These are phyloP conservation scores for Neofusicoccum ribis DNA, from an alignment of 2,329 filamentous ascomycete genomes.

Conservation along the genomic window DNA sequence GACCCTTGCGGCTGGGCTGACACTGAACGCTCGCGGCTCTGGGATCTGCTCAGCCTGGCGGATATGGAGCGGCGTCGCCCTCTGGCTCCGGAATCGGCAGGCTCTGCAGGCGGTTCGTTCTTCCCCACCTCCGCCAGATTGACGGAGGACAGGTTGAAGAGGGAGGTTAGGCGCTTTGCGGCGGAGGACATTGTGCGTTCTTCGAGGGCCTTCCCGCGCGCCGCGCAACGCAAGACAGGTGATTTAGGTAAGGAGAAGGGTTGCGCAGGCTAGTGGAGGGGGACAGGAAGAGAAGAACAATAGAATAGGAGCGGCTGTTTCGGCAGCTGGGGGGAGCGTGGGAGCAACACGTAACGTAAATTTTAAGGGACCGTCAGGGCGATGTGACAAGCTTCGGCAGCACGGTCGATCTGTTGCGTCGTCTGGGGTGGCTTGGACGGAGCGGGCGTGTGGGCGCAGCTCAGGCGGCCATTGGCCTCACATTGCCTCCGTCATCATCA, in stretches of 20 bases:
- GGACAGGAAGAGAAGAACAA: not conserved
- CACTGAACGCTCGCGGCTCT: slow-evolving; percentile 13
- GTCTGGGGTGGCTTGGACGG: slow-evolving; percentile 17
- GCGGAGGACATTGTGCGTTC: slow-evolving; percentile 14
- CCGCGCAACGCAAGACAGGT: slow-evolving; percentile 12
- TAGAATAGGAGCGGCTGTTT: slow-evolving; percentile 13
- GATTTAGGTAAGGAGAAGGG: slow-evolving; percentile 9
- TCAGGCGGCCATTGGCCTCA: slow-evolving; percentile 16
- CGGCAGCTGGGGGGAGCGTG: not conserved
- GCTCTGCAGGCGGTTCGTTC: slow-evolving; percentile 6
- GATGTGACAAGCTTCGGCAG: slow-evolving; percentile 13
- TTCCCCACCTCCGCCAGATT: slow-evolving; percentile 14
- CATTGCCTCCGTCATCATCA: slow-evolving; percentile 1
- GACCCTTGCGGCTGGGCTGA: not conserved
- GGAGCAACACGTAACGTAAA: slow-evolving; percentile 14
- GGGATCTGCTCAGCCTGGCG: slow-evolving; percentile 14
- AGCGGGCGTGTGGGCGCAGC: slow-evolving; percentile 11
- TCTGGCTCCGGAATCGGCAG: not conserved
- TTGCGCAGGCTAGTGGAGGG: not conserved
- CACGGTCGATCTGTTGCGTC: slow-evolving; percentile 12
- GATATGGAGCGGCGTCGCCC: slow-evolving; percentile 16
- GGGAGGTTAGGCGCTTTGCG: slow-evolving; percentile 20
- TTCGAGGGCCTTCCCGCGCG: slow-evolving; percentile 6
- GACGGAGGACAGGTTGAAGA: slow-evolving; percentile 16
- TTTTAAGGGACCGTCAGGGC: slow-evolving; percentile 20